phyloP scores from a whole-genome alignment of 1,139 yeast species.

The Yamadazyma siamensis region DNA sequence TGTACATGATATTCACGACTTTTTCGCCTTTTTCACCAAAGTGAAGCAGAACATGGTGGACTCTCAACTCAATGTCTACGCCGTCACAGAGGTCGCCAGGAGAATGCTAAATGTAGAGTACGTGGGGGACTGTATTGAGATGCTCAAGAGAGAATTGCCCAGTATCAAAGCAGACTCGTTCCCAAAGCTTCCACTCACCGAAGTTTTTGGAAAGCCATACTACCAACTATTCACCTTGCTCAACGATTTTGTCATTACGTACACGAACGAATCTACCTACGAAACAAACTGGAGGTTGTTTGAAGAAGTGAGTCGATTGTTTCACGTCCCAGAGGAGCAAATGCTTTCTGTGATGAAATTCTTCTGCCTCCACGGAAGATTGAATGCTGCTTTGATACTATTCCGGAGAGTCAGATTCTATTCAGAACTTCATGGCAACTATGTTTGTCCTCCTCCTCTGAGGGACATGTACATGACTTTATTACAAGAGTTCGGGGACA shows the following conservation, averaged over 20 bases:
- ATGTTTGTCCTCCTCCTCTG: slow-evolving; percentile 53
- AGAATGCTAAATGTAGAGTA: slow-evolving; percentile 47
- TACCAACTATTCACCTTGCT: slow-evolving; percentile 35
- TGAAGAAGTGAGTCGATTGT: slow-evolving; percentile 55
- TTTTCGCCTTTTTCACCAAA: slow-evolving; percentile 33
- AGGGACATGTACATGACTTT: slow-evolving; percentile 61
- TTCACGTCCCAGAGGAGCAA: slow-evolving; percentile 56
- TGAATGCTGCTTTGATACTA: slow-evolving; percentile 62
- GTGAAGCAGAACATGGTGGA: slow-evolving; percentile 39
- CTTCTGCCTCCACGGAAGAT: slow-evolving; percentile 55
- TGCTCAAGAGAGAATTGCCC: slow-evolving; percentile 60
- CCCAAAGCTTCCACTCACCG: slow-evolving; percentile 24
- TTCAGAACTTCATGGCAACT: slow-evolving; percentile 51
- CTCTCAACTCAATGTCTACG: slow-evolving; percentile 27
- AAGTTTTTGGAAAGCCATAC: slow-evolving; percentile 27
- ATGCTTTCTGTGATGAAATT: slow-evolving; percentile 60
- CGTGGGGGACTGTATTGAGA: slow-evolving; percentile 57
- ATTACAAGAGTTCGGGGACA: slow-evolving; percentile 60
- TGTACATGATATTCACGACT: slow-evolving; percentile 18
- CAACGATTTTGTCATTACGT: slow-evolving; percentile 44
- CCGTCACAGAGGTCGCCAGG: slow-evolving; percentile 46
- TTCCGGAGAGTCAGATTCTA: slow-evolving; percentile 62
- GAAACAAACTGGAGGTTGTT: slow-evolving; percentile 66
- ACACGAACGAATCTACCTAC: slow-evolving; percentile 35
- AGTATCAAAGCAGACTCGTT: slow-evolving; percentile 33